Evolutionary conservation across 164 flowering plant genomes (phyloP), one percentile per base, ranked within the genome.

Genomic region (Kingdonia uniflora): DNA sequence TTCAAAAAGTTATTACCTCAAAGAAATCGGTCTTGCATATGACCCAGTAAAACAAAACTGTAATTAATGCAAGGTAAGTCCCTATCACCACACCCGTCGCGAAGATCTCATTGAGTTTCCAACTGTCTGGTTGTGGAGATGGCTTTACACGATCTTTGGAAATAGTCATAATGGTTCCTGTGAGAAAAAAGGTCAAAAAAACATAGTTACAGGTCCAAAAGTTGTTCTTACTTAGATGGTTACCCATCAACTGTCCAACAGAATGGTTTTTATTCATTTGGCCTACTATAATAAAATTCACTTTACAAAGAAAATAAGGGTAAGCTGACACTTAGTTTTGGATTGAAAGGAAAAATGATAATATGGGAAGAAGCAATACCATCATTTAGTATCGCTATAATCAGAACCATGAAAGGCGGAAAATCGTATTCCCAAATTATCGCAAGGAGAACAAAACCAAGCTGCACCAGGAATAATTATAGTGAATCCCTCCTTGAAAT

Each of bases 391-490:
- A 84, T 82, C 38, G 96, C 94, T 61, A 87, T 79, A 10, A 87
- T 81, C 57, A 87, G 75, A 56, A 87, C 90, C 94, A 85, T 87
- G 76, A 87, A 87, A 43, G 96, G 96, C 19, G 96, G 96, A 61
- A 87, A 85, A 72, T 87, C 96, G 46, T 79, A 87, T 63, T 87
- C 75, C 96, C 92, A 87, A 55, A 84, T 87, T 74, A 85, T 64
- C 0, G 94, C 76, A 19, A 87, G 76, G 38, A 85, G 92, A 24
- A 75, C 74, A 57, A 84, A 87, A 64, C 96, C 92, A 61, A 85
- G 83, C 96, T 87, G 86, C 71, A 71, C 54, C 60, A 6, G 50
- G 47, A 64, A 19, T 23, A 33, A 2, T 14, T 19, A 10, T 19
- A 25, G 24, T 55, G 15, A 50, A 23, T 7, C 49, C 6, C 5